These are phyloP conservation scores for Pisolithus albus DNA, from an alignment of 768 basidiomycete genomes.

Conservation along the genomic window DNA sequence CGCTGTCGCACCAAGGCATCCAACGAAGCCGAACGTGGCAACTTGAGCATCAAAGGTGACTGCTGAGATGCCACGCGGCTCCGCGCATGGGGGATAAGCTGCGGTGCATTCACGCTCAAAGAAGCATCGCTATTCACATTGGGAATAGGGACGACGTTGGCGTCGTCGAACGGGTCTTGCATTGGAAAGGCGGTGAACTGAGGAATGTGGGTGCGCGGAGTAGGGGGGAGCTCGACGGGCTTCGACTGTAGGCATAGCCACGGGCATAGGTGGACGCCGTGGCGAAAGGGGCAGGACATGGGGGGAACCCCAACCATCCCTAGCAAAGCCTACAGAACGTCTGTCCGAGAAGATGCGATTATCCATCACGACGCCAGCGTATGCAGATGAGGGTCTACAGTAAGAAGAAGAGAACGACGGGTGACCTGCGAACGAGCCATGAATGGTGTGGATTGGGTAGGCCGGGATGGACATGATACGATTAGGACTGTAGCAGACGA, in stretches of 20 bases:
- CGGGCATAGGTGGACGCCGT: constrained; percentile 13
- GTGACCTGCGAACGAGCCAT: constrained; percentile 24
- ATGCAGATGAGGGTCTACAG: constrained; percentile 13
- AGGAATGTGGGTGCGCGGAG: constrained; percentile 9
- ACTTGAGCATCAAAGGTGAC: constrained; percentile 11
- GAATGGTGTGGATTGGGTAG: constrained; percentile 26
- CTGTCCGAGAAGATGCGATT: constrained; percentile 10
- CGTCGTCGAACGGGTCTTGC: constrained; percentile 23
- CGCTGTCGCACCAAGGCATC: constrained; percentile 25
- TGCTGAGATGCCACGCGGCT: constrained; percentile 25
- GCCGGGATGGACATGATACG: constrained; percentile 20
- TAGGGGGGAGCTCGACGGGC: constrained; percentile 10
- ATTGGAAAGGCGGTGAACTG: constrained; percentile 18
- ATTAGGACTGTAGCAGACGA: neutral
- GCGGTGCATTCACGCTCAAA: neutral
- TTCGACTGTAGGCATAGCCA: neutral
- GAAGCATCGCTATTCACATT: neutral
- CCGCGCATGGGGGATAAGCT: constrained; percentile 16
- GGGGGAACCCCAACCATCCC: constrained; percentile 20
- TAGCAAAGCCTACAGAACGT: constrained; percentile 17
- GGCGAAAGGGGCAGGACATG: constrained; percentile 6
- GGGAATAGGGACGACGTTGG: constrained; percentile 11
- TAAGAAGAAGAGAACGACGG: constrained; percentile 12
- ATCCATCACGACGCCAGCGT: constrained; percentile 23
- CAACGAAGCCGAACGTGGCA: constrained; percentile 18